Conservation (phyloP, 352 stramenopile genomes). For the Phytophthora brassicae region DNA sequence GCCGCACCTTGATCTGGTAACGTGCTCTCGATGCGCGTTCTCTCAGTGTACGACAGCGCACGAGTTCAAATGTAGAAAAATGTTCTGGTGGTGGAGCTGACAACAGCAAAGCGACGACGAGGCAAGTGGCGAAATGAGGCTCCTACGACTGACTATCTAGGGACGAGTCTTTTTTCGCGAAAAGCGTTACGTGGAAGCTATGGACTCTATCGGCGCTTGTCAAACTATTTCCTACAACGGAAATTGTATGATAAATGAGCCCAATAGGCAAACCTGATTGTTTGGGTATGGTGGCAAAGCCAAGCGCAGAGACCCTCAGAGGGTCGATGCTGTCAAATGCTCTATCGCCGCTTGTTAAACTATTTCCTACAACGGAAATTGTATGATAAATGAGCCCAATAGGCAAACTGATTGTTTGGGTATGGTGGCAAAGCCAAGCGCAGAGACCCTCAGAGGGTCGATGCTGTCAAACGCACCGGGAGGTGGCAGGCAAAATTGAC, state of each 20-base stretch:
- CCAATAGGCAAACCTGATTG: neutral
- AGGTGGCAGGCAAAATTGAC: constrained; percentile 5
- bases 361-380: too few relatives aligned
- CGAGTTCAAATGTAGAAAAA: constrained; percentile 8
- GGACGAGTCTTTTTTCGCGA: constrained; percentile 12
- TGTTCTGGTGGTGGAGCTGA: constrained; percentile 7
- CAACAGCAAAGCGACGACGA: constrained; percentile 5
- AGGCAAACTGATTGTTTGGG: neutral
- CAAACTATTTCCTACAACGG: too few relatives aligned
- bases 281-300: neutral
- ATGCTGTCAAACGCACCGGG: constrained; percentile 14
- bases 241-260: neutral
- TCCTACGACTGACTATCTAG: neutral
- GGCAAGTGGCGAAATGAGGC: neutral
- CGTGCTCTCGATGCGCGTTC: neutral
- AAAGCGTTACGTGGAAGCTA: constrained; percentile 11
- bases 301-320: too few relatives aligned
- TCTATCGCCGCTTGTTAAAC: neutral
- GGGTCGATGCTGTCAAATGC: constrained; percentile 13
- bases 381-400: neutral
- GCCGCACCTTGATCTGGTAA: neutral
- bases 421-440: neutral
- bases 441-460: too few relatives aligned
- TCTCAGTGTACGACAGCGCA: neutral
- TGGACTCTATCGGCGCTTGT: neutral